Evolutionary conservation across 805 yeast species (phyloP), one percentile per base, ranked within the genome.

Genomic region (Metschnikowia sp.): DNA sequence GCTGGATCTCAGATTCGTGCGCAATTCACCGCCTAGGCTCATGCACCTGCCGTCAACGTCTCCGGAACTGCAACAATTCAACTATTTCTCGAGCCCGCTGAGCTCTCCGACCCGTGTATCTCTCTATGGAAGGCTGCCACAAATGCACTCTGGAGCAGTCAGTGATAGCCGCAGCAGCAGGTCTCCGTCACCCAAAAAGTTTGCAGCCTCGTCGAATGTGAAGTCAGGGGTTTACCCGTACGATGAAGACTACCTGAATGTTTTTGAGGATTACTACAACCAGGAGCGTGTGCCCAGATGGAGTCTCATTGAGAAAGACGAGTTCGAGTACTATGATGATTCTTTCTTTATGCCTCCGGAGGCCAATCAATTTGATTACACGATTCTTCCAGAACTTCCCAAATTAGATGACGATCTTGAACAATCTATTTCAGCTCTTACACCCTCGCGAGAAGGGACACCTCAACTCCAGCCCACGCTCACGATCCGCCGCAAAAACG

Each of bases 311-410:
- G 64, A 57, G 15, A 50, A 47, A 32, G 56, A 50, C 30, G 47
- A 32, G 7, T 32, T 42, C 36, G 55, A 50, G 38, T 48, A 54
- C 39, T 50, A 45, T 33, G 53, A 53, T 33, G 53, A 50, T 13
- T 50, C 53, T 2, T 49, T 53, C 30, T 42, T 60, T 39, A 59
- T 69, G 4, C 65, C 66, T 3, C 57, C 48, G 1, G 45, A 22
- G 4, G 45, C 35, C 44, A 8, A 48, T 59, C 19, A 54, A 47
- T 69, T 69, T 53, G 73, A 69, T 52, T 69, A 65, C 45, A 63
- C 70, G 2, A 59, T 57, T 8, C 51, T 69, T 15, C 75, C 74
- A 0, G 72, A 69, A 30, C 54, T 69, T 8, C 74, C 65, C 10
- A 47, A 38, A 30, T 53, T 26, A 33, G 8, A 18, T 10, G 42